Evolutionary conservation across 441 rosid genomes (phyloP).

Genomic region (Adansonia rubrostipa): DNA sequence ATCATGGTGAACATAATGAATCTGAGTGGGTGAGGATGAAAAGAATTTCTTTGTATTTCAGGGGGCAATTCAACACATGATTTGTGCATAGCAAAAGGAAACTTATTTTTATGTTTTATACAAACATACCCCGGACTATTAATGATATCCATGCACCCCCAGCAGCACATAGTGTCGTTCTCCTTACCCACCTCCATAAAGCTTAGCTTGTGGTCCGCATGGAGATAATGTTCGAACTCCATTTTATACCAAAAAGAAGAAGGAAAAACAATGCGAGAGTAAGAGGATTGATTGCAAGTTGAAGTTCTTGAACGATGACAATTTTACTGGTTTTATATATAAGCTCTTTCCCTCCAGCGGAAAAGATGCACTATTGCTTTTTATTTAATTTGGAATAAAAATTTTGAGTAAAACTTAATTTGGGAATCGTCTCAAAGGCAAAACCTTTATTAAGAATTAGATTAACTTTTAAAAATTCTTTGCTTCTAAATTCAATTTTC

Average conservation of each 20-base stretch:
- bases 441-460: neutral
- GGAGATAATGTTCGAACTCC: too few relatives aligned
- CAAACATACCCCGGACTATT: neutral
- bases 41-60: neutral
- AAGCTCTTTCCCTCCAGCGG: neutral
- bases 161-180: neutral
- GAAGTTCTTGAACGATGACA: neutral
- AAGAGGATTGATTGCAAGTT: neutral
- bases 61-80: slow-evolving; percentile 18
- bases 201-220: neutral
- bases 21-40: neutral
- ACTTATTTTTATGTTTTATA: neutral
- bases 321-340: neutral
- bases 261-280: neutral
- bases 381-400: neutral
- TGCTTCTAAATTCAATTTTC: neutral
- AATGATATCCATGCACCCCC: neutral
- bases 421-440: neutral
- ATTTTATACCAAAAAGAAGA: too few relatives aligned
- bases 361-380: neutral
- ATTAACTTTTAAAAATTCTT: neutral
- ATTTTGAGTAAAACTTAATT: neutral
- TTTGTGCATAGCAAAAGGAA: slow-evolving; percentile 1
- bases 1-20: accelerated
- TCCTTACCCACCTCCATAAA: neutral